Evolutionary conservation across 176 grass and related monocot genomes (phyloP), one percentile per base, ranked within the genome.

Genomic region (Secale cereale): DNA sequence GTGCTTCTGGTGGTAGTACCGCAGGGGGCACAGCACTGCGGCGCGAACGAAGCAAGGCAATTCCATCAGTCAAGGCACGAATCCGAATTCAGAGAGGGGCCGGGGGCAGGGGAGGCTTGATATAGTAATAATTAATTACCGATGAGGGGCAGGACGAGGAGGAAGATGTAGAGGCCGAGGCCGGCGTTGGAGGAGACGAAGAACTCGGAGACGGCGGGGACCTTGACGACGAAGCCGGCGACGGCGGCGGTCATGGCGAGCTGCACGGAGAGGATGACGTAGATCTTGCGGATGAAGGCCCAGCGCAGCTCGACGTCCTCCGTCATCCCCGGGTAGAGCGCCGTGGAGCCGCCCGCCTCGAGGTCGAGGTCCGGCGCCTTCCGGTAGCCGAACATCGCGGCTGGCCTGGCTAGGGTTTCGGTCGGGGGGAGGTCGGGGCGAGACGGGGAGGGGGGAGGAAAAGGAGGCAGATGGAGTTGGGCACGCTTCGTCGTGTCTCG

Each of bases 261-360:
- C 77, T 98, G 93, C 0, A 95, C 15, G 40, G 93, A 78, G 76
- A 98, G 75, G 83, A 96, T 94, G 79, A 71, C 78, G 88, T 98
- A 98, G 81, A 98, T 95, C 93, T 98, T 98, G 37, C 83, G 85
- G 83, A 95, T 93, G 76, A 98, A 87, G 20, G 88, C 95, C 95
- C 95, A 98, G 46, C 95, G 89, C 65, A 98, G 89, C 59, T 88
- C 89, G 10, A 91, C 89, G 80, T 87, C 93, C 91, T 98, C 95
- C 35, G 75, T 57, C 94, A 94, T 94, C 85, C 89, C 79, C 89
- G 93, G 91, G 81, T 98, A 95, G 17, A 95, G 87, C 59, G 46
- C 39, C 76, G 78, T 27, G 23, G 84, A 33, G 14, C 77, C 48
- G 46, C 87, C 92, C 43, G 83, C 68, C 79, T 92, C 90, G 63